Evolutionary conservation across 306 rosid species (phyloP).

Genomic region (Quercus parvula): DNA sequence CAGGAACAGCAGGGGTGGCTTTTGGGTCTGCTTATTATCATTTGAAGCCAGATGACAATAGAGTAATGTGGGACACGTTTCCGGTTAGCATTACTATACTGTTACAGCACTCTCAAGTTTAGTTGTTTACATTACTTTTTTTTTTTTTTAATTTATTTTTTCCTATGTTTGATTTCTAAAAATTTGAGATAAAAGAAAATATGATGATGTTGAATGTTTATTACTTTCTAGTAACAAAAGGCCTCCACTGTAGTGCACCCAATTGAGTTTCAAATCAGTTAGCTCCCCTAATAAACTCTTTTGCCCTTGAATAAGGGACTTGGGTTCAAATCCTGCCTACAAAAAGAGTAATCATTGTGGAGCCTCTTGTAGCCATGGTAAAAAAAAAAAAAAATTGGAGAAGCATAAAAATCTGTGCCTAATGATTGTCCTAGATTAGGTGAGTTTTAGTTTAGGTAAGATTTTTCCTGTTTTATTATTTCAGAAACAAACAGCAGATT

Average conservation of each 20-base stretch:
- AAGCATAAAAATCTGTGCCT: neutral
- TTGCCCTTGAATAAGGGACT: no score
- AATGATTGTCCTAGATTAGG: no score
- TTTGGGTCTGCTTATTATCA: constrained; percentile 41
- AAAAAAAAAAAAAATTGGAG: neutral
- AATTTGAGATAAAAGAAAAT: neutral
- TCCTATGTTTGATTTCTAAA: constrained; percentile 5
- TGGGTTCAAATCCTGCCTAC: no score
- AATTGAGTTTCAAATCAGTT: neutral
- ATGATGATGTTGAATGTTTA: neutral
- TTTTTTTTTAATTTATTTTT: neutral
- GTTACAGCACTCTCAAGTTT: neutral
- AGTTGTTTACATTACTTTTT: neutral
- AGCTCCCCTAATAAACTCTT: no score
- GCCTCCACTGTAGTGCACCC: neutral
- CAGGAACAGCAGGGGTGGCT: constrained; percentile 28
- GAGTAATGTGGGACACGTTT: constrained; percentile 51
- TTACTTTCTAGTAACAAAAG: neutral
- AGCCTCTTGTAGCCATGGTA: no score
- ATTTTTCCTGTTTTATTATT: neutral
- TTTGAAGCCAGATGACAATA: constrained; percentile 30
- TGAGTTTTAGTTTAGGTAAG: no score
- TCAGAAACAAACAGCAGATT: neutral
- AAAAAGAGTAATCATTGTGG: no score
- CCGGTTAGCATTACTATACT: constrained; percentile 40